A percentile compares a stretch with the other conserved stretches of the same genome.
Conservation (phyloP, 2,329 filamentous ascomycete species). For the Chrysosporium queenslandicum region DNA sequence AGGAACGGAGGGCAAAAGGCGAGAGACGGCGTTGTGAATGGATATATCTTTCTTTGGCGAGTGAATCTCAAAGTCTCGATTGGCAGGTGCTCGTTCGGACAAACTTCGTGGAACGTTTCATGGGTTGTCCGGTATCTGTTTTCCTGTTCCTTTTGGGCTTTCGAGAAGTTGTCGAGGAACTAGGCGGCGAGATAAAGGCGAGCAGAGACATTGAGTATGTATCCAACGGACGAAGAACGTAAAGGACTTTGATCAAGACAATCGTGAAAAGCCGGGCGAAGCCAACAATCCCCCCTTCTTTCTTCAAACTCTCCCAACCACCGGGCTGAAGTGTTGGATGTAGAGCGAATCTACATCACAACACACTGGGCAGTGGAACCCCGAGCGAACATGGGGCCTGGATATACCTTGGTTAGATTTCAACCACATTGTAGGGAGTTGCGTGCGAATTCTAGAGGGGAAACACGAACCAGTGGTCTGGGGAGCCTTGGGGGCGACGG, state of each 20-base stretch:
- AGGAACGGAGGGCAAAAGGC: background rate
- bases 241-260: background rate
- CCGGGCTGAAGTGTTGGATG: conserved; percentile 4
- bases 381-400: conserved; percentile 13
- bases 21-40: background rate
- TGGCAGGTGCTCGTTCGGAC: too few relatives aligned
- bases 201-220: too few relatives aligned
- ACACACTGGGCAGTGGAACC: conserved; percentile 17
- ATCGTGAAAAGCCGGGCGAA: background rate
- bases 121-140: too few relatives aligned
- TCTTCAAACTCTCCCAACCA: background rate
- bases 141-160: too few relatives aligned
- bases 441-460: background rate
- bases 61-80: background rate
- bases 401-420: background rate
- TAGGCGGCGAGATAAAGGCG: too few relatives aligned
- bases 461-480: conserved; percentile 14
- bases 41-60: background rate
- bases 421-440: background rate
- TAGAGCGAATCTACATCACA: conserved; percentile 18
- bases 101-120: too few relatives aligned
- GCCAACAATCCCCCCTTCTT: background rate
- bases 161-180: too few relatives aligned
- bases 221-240: background rate
- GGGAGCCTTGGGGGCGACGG: conserved; percentile 13